Base-by-base conservation (phyloP, 495 filamentous ascomycete species). In the Lophiostoma macrostomum region DNA sequence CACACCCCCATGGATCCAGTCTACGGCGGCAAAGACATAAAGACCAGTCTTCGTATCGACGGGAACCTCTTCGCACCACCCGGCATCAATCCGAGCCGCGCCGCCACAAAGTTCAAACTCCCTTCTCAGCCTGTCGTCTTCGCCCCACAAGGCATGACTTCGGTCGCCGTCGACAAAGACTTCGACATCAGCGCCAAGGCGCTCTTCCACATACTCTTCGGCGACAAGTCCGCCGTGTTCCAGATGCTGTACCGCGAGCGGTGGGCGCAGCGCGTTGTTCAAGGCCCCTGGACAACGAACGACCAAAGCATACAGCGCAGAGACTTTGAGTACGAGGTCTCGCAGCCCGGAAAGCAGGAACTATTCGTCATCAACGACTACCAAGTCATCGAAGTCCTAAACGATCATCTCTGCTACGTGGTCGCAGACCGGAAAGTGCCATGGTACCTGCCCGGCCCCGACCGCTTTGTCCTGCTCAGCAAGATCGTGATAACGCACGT, bases 361-460 rank as follows among this genome's bases (percentile, higher is more conserved):
- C 54, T 0, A 43, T 58, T n/a, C n/a, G 60, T 63, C 41, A 80
- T 95, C 29, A 76, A 79, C 2, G 93, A 97, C 69, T 82, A 86
- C 58, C 93, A 98, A 65, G 81, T 85, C 53, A 89, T 98, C 50
- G 93, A 98, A 47, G 78, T 95, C 18, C 80, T 87, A 61, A 95
- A 91, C 68, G 94, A 97, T 57, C 91, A 97, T 66, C 77, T 97
- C 36, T 96, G 90, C 67, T 98, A 98, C 68, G 89, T 96, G 31
- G 79, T 97, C 38, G 90, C 88, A 12, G 88, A 96, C 65, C 81
- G 82, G 54, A 89, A 88, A 62, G 86, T 81, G 0, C 90, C 91
- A 0, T 96, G 90, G 89, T 88, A 95, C 73, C 77, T 97, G 14
- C 93, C 94, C 1, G 79, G 88, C 67, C 75, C 78, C 38, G 78